Conservation (phyloP, 1,139 yeast species). For the Debaryomyces sp. region DNA sequence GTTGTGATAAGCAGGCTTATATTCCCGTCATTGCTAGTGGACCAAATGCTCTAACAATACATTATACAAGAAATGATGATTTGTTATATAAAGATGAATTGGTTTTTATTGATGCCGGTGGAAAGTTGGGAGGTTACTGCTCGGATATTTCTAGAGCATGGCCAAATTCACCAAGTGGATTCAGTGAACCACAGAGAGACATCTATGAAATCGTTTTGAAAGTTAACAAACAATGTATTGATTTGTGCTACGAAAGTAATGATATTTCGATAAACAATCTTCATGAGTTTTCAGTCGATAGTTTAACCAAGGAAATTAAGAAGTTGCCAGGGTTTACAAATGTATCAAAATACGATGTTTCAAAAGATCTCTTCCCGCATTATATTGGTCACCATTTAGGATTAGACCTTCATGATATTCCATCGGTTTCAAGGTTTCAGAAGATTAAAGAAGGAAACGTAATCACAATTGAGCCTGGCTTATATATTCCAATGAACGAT, state of each 20-base stretch:
- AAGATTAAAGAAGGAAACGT: conserved; percentile 66
- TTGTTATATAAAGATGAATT: conserved; percentile 71
- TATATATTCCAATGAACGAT: conserved; percentile 73
- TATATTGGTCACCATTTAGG: conserved; percentile 96
- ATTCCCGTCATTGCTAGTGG: conserved; percentile 98
- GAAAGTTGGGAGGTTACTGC: conserved; percentile 90
- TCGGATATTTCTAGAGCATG: conserved; percentile 96
- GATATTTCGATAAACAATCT: conserved; percentile 70
- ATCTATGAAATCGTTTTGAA: conserved; percentile 85
- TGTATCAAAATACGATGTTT: conserved; percentile 53
- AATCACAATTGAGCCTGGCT: conserved; percentile 92
- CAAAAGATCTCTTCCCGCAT: conserved; percentile 77
- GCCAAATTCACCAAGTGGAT: conserved; percentile 77
- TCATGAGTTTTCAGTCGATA: conserved; percentile 67
- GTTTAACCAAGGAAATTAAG: conserved; percentile 63
- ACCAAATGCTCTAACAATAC: conserved; percentile 80
- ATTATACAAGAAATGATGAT: conserved; percentile 89
- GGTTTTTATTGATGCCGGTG: conserved; percentile 95
- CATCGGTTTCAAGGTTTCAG: conserved; percentile 56
- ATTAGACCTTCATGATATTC: conserved; percentile 86
- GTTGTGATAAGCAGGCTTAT: conserved; percentile 89
- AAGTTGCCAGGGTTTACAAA: conserved; percentile 67
- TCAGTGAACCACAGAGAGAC: conserved; percentile 78
- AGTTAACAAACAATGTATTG: conserved; percentile 80
- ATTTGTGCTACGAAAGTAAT: conserved; percentile 55